Conservation (phyloP, 2,329 filamentous ascomycete genomes). For the Juglanconis juglandina region DNA sequence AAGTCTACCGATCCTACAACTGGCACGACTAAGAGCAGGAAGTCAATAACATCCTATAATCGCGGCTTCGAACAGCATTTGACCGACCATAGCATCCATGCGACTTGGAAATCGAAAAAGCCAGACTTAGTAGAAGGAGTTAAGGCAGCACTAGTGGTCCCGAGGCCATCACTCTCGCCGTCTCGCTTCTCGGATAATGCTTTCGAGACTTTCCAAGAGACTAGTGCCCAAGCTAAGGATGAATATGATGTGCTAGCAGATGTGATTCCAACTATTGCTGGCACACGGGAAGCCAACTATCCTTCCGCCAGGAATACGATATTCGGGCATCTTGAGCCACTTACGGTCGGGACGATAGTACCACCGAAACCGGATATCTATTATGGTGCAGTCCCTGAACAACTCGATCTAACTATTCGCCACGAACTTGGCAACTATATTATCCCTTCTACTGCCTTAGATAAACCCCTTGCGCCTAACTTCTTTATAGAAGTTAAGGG, state of each 20-base stretch:
- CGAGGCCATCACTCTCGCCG: constrained; percentile 32
- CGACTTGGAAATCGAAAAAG: constrained; percentile 23
- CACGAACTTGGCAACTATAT: constrained; percentile 26
- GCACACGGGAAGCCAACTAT: constrained; percentile 21
- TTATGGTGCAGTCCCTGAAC: background rate
- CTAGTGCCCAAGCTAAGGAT: constrained; percentile 23
- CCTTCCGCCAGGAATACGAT: constrained; percentile 25
- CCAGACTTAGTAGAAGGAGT: constrained; percentile 31
- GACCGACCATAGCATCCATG: constrained; percentile 31
- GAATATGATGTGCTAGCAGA: constrained; percentile 13
- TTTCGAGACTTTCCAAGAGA: constrained; percentile 28
- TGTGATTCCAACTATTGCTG: constrained; percentile 31
- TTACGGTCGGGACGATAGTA: background rate
- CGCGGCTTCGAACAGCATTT: constrained; percentile 35
- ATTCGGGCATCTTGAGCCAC: constrained; percentile 24
- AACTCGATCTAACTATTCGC: constrained; percentile 17
- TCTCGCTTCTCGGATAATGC: constrained; percentile 30
- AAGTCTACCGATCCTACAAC: constrained; percentile 21
- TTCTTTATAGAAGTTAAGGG: constrained; percentile 40
- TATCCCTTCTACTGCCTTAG: constrained; percentile 30
- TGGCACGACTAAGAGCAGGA: constrained; percentile 21
- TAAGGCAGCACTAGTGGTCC: constrained; percentile 24
- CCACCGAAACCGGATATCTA: background rate
- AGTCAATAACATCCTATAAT: constrained; percentile 27
- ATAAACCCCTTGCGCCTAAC: constrained; percentile 35